These are phyloP conservation scores for Hapsidospora chrysogenum DNA, from an alignment of 495 filamentous ascomycete genomes.

Conservation along the genomic window DNA sequence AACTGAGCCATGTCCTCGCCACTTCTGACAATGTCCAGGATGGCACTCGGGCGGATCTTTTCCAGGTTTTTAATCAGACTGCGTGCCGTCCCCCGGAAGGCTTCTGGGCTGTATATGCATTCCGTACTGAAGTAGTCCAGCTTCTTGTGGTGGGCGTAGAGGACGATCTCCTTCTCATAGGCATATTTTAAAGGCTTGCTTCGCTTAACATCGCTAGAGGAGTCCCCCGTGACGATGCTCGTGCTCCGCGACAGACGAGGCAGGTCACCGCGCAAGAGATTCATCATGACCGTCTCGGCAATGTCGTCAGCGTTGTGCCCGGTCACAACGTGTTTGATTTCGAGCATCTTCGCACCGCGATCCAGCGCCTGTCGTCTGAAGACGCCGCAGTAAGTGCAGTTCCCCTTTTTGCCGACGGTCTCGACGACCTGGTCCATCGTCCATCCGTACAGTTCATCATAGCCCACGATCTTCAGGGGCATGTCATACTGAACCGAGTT, in stretches of 20 bases:
- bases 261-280: slow-evolving; percentile 78
- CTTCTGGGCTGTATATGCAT: slow-evolving; percentile 95
- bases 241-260: slow-evolving; percentile 76
- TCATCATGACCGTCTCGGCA: slow-evolving; percentile 98
- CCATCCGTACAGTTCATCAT: slow-evolving; percentile 93
- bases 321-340: slow-evolving; percentile 87
- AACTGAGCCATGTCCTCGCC: slow-evolving; percentile 91
- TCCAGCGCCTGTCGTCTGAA: slow-evolving; percentile 91
- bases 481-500: slow-evolving; percentile 84
- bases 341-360: slow-evolving; percentile 72
- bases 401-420: slow-evolving; percentile 93
- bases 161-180: slow-evolving; percentile 96
- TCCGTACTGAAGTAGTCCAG: slow-evolving; percentile 97
- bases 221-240: slow-evolving; percentile 74
- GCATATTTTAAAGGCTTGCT: slow-evolving; percentile 96
- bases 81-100: slow-evolving; percentile 86
- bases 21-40: slow-evolving; percentile 84
- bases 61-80: slow-evolving; percentile 90
- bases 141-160: slow-evolving; percentile 91
- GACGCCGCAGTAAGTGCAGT: slow-evolving; percentile 97
- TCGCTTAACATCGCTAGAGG: slow-evolving; percentile 62
- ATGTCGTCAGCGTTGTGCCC: slow-evolving; percentile 97
- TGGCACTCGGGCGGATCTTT: slow-evolving; percentile 79
- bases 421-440: slow-evolving; percentile 98
- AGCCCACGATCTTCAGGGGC: slow-evolving; percentile 79